These are phyloP conservation scores for Ceratobasidium sp. DNA, from an alignment of 1,284 basidiomycete genomes.

Conservation along the genomic window DNA sequence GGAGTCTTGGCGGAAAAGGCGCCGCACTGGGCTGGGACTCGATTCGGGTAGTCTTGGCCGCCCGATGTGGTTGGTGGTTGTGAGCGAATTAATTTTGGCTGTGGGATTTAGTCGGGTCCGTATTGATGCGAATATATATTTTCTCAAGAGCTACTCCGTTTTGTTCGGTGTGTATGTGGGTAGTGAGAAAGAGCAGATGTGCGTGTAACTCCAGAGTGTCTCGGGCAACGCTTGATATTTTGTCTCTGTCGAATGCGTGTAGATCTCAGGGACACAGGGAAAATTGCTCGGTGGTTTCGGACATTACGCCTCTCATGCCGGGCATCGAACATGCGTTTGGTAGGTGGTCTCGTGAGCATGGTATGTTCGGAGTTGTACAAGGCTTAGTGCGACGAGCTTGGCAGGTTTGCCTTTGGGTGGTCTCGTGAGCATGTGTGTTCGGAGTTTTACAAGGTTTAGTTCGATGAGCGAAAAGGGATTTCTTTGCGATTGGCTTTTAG, in stretches of 20 bases:
- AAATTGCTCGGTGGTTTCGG: background rate
- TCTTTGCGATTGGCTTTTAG: background rate
- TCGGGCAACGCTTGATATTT: background rate
- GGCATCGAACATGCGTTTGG: conserved; percentile 4
- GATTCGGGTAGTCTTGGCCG: background rate
- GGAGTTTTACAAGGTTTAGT: background rate
- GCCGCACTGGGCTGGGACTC: background rate
- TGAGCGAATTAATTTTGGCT: background rate
- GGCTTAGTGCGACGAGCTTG: background rate
- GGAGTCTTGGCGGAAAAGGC: background rate
- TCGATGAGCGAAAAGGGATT: background rate
- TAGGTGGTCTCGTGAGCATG: background rate
- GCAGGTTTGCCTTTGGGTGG: background rate
- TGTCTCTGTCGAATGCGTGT: background rate
- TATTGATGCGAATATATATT: background rate
- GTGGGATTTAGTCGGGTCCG: background rate
- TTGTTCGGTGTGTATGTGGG: background rate
- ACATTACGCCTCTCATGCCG: background rate
- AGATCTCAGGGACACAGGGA: background rate
- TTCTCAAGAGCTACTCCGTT: background rate
- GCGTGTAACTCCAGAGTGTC: background rate
- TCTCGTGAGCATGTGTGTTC: background rate
- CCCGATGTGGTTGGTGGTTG: background rate
- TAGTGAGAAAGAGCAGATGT: background rate
- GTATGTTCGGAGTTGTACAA: background rate